Percentiles rank a stretch among this genome's conserved stretches.
Conservation (phyloP, 2,329 filamentous ascomycete species). For the Apiospora hydei region DNA sequence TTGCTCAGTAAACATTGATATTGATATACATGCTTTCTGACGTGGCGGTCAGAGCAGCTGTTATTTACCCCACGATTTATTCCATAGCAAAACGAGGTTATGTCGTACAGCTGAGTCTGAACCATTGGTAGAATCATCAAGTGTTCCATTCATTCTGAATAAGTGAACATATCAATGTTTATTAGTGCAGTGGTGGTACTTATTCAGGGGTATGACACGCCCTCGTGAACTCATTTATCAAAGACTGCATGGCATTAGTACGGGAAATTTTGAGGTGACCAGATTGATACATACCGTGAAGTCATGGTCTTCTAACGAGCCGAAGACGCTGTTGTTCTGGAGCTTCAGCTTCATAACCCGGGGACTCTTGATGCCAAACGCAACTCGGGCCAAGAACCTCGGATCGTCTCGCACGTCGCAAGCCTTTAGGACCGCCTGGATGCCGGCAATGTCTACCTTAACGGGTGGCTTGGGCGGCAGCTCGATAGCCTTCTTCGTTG, state of each 20-base stretch:
- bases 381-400: constrained; percentile 64
- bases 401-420: constrained; percentile 62
- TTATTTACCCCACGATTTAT: no score
- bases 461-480: constrained; percentile 49
- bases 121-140: no score
- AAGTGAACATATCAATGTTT: background rate
- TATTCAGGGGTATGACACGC: constrained; percentile 33
- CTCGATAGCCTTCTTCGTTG: constrained; percentile 46
- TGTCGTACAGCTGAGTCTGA: no score
- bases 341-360: constrained; percentile 57
- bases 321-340: constrained; percentile 53
- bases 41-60: no score
- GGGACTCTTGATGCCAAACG: constrained; percentile 69
- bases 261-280: constrained; percentile 27
- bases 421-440: constrained; percentile 51
- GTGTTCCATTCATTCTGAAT: rapidly evolving
- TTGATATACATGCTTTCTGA: no score
- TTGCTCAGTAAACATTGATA: no score
- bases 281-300: constrained; percentile 51
- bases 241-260: constrained; percentile 32
- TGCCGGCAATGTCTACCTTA: constrained; percentile 47
- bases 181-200: background rate
- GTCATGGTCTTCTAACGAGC: constrained; percentile 61
- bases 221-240: constrained; percentile 40
- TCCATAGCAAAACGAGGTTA: no score